Conservation (phyloP, 2,329 filamentous ascomycete genomes). For the Tolypocladium sp. region DNA sequence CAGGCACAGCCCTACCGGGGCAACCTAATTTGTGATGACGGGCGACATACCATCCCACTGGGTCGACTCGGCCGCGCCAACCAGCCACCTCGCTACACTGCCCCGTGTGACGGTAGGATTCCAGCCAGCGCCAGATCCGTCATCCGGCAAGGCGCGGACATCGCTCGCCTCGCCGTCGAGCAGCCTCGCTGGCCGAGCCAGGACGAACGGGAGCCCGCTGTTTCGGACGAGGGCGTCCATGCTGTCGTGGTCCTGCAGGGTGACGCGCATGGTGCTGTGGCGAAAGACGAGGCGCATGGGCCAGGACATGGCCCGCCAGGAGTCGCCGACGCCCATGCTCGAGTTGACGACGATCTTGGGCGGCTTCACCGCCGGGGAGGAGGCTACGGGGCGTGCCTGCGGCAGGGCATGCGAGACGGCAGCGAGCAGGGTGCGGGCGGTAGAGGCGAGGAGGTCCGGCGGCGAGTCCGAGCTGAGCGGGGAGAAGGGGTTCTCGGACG, state of each 20-base stretch:
- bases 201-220: constrained; percentile 20
- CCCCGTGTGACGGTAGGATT: constrained; percentile 25
- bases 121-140: constrained; percentile 31
- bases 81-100: constrained; percentile 36
- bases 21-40: constrained; percentile 25
- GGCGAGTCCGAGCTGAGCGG: constrained; percentile 26
- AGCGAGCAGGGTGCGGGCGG: constrained; percentile 24
- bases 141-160: constrained; percentile 29
- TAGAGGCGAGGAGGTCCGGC: constrained; percentile 35
- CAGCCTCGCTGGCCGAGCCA: constrained; percentile 35
- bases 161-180: constrained; percentile 24
- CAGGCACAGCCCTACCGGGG: neutral
- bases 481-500: constrained; percentile 37
- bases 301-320: constrained; percentile 29
- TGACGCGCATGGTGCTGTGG: constrained; percentile 32
- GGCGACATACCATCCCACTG: constrained; percentile 34
- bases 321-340: constrained; percentile 38
- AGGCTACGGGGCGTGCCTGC: neutral
- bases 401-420: constrained; percentile 19
- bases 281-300: constrained; percentile 34
- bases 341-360: constrained; percentile 39
- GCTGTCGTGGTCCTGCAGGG: constrained; percentile 36
- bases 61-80: constrained; percentile 29
- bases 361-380: constrained; percentile 3
- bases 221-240: constrained; percentile 31